Percentiles rank a stretch among this genome's conserved stretches.
Conservation (phyloP, 164 flowering plant genomes). For the Vitis vinifera region DNA sequence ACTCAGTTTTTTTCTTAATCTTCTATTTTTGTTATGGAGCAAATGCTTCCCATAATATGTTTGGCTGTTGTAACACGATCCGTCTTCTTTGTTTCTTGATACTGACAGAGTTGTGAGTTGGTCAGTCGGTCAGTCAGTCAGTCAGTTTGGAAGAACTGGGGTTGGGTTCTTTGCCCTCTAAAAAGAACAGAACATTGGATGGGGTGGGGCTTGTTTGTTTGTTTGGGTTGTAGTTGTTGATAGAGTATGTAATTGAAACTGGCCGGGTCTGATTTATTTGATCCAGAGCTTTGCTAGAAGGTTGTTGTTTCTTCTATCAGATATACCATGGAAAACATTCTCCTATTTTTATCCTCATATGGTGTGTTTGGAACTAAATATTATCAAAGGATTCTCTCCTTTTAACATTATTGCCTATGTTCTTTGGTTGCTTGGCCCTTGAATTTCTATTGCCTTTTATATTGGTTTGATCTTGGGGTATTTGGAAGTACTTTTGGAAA, state of each 20-base stretch:
- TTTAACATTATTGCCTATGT: neutral
- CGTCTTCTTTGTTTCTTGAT: neutral
- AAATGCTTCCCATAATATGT: conserved; percentile 15
- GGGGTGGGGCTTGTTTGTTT: conserved; percentile 9
- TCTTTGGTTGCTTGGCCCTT: no score
- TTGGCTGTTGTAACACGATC: conserved; percentile 19
- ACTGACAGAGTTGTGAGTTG: conserved; percentile 5
- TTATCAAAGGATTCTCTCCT: neutral
- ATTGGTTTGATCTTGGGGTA: no score
- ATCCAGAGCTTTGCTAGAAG: neutral
- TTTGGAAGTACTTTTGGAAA: no score
- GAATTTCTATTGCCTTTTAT: no score
- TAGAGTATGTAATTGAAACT: conserved; percentile 10
- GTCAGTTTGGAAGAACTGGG: conserved; percentile 6
- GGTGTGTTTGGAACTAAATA: neutral
- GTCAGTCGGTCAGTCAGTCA: neutral
- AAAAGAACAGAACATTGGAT: neutral
- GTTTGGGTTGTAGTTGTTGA: conserved; percentile 12
- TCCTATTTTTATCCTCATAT: neutral
- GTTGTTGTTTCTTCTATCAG: neutral
- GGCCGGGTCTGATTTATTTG: conserved; percentile 7
- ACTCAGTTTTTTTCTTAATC: neutral
- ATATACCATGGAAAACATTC: neutral
- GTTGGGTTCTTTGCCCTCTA: neutral
- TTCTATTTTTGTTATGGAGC: conserved; percentile 10